Base-by-base conservation (phyloP, 176 grass and related monocot genomes). In the Oryza australiensis region DNA sequence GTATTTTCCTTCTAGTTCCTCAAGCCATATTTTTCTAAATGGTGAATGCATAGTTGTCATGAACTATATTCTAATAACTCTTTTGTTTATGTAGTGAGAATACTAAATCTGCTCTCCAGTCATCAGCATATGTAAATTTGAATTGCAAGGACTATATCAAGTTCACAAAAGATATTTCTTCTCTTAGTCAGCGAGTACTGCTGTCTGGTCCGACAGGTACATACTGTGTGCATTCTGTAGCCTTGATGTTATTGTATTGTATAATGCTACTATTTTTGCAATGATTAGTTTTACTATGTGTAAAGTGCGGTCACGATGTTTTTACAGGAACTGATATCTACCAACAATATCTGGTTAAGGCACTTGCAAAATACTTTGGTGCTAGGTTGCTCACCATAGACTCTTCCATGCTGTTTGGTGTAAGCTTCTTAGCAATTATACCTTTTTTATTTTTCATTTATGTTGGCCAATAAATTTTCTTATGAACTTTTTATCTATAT, bases 311-410 rank as follows among this genome's bases (percentile, higher is more conserved):
- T 66, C 45, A 73, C 24, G 24, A 80, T 82, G 40, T 81, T 26
- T 97, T 34, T 87, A 40, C 78, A 98, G 96, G 96, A 86, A 89
- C 91, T 90, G 96, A 98, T 46, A 98, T 95, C 74, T 98, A 91
- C 86, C 93, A 95, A 90, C 92, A 98, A 63, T 93, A 90, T 84
- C 81, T 98, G 73, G 89, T 95, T 74, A 98, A 93, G 80, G 93
- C 93, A 77, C 93, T 98, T 76, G 87, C 91, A 77, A 93, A 98
- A 68, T 66, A 98, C 70, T 98, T 98, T 80, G 76, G 86, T 90
- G 93, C 93, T 84, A 89, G 89, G 78, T 84, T 98, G 82, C 96
- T 98, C 63, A 79, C 89, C 45, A 41, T 98, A 79, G 91, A 98
- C 85, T 98, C 88, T 75, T 88, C 88, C 55, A 82, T 89, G 75